These are phyloP conservation scores for Hygrophoropsis aurantiaca DNA, from an alignment of 768 basidiomycete genomes.

Conservation along the genomic window DNA sequence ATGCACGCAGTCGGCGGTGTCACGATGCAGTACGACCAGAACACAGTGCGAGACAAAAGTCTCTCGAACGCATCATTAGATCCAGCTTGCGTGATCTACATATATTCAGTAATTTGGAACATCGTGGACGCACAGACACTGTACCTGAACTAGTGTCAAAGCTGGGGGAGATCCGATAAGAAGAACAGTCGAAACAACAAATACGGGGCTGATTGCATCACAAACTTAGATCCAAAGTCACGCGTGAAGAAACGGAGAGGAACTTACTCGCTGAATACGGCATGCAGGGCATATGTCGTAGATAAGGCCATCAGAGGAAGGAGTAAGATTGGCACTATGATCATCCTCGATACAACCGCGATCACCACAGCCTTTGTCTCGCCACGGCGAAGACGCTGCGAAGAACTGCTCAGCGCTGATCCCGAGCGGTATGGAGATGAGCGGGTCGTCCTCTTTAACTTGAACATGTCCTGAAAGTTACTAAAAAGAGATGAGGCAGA, in stretches of 20 bases:
- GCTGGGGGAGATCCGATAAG: slow-evolving; percentile 84
- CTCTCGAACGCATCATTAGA: slow-evolving; percentile 86
- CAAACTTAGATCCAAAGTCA: slow-evolving; percentile 8
- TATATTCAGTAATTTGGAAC: slow-evolving; percentile 30
- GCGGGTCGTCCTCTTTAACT: slow-evolving; percentile 16
- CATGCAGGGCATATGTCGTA: slow-evolving; percentile 55
- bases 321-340: slow-evolving; percentile 76
- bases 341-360: slow-evolving; percentile 82
- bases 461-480: slow-evolving; percentile 44
- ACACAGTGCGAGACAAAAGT: slow-evolving; percentile 86
- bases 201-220: slow-evolving; percentile 63
- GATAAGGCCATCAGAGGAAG: slow-evolving; percentile 73
- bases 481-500: slow-evolving; percentile 38
- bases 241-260: slow-evolving; percentile 4
- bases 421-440: too few species aligned
- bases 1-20: slow-evolving; percentile 83
- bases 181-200: slow-evolving; percentile 81
- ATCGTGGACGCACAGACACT: slow-evolving; percentile 7
- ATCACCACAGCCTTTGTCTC: slow-evolving; percentile 85
- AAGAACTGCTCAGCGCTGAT: neutral
- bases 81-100: slow-evolving; percentile 79
- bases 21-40: slow-evolving; percentile 88
- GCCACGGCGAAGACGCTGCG: slow-evolving; percentile 38
- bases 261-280: slow-evolving; percentile 76
- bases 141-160: slow-evolving; percentile 60